These are phyloP conservation scores for Persicaria maculosa DNA, from an alignment of 148 eudicot species.

Conservation along the genomic window DNA sequence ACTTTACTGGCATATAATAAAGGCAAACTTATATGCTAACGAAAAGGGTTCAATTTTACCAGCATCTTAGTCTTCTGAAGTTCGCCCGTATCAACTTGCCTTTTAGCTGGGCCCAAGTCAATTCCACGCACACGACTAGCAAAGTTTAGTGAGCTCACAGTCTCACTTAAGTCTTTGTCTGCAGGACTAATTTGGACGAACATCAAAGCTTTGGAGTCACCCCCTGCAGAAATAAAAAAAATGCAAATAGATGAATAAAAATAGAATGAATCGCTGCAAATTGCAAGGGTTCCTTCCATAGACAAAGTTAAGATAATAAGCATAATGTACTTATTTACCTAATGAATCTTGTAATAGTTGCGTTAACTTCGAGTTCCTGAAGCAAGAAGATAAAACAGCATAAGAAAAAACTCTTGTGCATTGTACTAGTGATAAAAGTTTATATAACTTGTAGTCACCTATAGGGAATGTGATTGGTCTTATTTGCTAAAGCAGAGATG, in stretches of 20 bases:
- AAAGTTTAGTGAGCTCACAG: conserved; percentile 80
- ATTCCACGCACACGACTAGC: conserved; percentile 87
- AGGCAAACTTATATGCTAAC: background rate
- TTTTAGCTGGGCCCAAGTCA: conserved; percentile 76
- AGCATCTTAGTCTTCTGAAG: conserved; percentile 65
- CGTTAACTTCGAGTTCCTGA: conserved; percentile 87
- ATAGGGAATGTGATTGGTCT: conserved; percentile 86
- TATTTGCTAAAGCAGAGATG: conserved; percentile 84
- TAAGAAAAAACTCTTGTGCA: background rate
- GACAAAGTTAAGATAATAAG: background rate
- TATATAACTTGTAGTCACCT: conserved; percentile 29
- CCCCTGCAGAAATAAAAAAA: conserved; percentile 41
- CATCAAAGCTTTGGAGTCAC: conserved; percentile 88
- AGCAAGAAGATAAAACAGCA: conserved; percentile 1
- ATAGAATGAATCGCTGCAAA: background rate
- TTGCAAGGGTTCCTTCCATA: background rate
- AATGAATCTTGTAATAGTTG: conserved; percentile 89
- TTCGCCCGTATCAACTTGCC: conserved; percentile 78
- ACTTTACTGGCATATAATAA: background rate
- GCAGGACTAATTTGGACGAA: conserved; percentile 96
- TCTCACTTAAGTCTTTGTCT: conserved; percentile 79
- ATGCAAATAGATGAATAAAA: background rate
- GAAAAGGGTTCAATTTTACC: conserved; percentile 34
- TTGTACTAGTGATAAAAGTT: background rate
- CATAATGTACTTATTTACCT: conserved; percentile 33